Conservation (phyloP, 2,329 filamentous ascomycete genomes). For the Cyanodermella asteris region DNA sequence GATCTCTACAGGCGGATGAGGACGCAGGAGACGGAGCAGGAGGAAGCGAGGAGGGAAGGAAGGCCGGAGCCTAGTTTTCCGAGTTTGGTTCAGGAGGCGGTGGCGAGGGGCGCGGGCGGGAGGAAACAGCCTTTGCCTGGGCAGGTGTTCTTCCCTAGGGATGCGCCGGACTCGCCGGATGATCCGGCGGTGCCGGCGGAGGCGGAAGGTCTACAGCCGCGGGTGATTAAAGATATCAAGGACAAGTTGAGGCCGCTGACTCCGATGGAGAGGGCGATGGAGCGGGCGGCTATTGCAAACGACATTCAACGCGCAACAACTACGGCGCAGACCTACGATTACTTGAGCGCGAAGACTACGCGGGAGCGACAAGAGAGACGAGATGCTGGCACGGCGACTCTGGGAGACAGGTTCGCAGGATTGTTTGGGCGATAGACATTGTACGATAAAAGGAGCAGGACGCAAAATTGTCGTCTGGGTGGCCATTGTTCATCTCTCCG, state of each 20-base stretch:
- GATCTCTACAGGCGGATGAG: conserved; percentile 73
- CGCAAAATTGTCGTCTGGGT: conserved; percentile 1
- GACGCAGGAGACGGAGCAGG: conserved; percentile 54
- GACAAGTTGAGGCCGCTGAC: conserved; percentile 36
- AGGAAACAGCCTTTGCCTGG: conserved; percentile 1
- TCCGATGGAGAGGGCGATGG: conserved; percentile 35
- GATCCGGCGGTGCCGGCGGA: conserved; percentile 31
- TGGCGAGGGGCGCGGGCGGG: neutral
- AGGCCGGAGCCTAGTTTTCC: conserved; percentile 20
- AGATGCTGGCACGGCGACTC: conserved; percentile 22
- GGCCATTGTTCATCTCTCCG: conserved; percentile 1
- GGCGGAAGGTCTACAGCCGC: no score
- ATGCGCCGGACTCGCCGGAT: conserved; percentile 19
- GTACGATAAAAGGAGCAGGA: neutral
- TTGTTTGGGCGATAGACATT: conserved; percentile 7
- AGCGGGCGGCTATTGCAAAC: conserved; percentile 41
- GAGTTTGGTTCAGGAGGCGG: conserved; percentile 17
- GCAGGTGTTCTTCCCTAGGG: neutral
- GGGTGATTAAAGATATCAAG: no score
- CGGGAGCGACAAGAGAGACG: conserved; percentile 31
- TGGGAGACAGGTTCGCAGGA: conserved; percentile 7
- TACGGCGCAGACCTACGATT: conserved; percentile 30
- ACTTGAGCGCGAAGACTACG: conserved; percentile 31
- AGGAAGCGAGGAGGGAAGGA: conserved; percentile 29
- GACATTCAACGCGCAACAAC: conserved; percentile 40